phyloP scores from a whole-genome alignment of 139 green algal species.

The Coelastrella sp. region DNA sequence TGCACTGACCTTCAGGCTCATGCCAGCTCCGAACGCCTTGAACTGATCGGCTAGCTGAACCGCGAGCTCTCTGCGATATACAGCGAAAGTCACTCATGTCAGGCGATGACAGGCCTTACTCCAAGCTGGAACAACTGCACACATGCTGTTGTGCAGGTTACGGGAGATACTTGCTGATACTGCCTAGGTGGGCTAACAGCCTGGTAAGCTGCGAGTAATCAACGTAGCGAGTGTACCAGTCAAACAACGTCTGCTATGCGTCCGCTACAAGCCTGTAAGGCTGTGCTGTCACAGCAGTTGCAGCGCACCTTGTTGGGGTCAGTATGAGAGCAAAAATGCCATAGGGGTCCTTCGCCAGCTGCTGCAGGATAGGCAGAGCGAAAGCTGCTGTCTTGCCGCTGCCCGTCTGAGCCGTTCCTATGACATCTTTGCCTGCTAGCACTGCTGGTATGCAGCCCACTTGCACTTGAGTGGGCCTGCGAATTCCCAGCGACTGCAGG shows the following conservation, averaged over 20 bases:
- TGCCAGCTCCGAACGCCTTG: conserved; percentile 85
- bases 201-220: no score
- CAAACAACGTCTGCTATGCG: no score
- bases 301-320: conserved; percentile 88
- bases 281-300: not conserved
- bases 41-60: conserved; percentile 97
- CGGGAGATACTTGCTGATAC: not conserved
- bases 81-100: conserved; percentile 23
- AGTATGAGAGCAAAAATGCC: conserved; percentile 95
- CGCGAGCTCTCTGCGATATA: conserved; percentile 91
- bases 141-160: not conserved
- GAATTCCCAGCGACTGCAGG: conserved; percentile 58
- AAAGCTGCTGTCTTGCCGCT: conserved; percentile 98
- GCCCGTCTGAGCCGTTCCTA: conserved; percentile 95
- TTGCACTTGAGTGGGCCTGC: conserved; percentile 74
- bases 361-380: conserved; percentile 96
- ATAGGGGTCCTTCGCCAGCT: conserved; percentile 90
- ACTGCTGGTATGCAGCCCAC: conserved; percentile 88
- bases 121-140: no score
- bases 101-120: no score
- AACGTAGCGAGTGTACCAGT: no score
- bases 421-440: conserved; percentile 86
- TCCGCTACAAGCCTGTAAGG: no score
- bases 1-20: conserved; percentile 72
- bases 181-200: no score